A percentile compares a stretch with the other conserved stretches of the same genome.
Evolutionary conservation across 768 basidiomycete genomes (phyloP).

Genomic region (Termitomyces sp.): DNA sequence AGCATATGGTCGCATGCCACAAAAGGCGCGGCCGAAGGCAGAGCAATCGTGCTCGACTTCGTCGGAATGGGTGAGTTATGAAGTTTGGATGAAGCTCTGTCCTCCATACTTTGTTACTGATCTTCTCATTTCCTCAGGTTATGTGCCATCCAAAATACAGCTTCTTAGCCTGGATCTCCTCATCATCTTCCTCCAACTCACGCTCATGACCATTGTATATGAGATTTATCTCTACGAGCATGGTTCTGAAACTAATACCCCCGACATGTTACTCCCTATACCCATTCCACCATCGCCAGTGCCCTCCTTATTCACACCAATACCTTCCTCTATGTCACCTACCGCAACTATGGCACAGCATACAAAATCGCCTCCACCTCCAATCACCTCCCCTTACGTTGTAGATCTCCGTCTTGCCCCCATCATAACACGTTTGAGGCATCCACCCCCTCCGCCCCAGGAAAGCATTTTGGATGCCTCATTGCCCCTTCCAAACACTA

Average conservation of each 20-base stretch:
- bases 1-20: slow-evolving; percentile 59
- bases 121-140: slow-evolving; percentile 28
- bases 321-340: slow-evolving; percentile 15
- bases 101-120: not conserved
- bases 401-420: slow-evolving; percentile 56
- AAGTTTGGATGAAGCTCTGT: not conserved
- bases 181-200: slow-evolving; percentile 60
- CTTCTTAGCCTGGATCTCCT: slow-evolving; percentile 61
- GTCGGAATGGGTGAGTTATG: slow-evolving; percentile 62
- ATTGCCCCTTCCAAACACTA: slow-evolving; percentile 58
- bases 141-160: slow-evolving; percentile 58
- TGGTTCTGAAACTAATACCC: slow-evolving; percentile 29
- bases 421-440: slow-evolving; percentile 51
- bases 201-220: slow-evolving; percentile 65
- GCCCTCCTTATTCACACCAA: slow-evolving; percentile 19
- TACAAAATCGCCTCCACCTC: slow-evolving; percentile 19
- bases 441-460: slow-evolving; percentile 37
- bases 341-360: slow-evolving; percentile 15
- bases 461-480: slow-evolving; percentile 23
- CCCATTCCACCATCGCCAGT: slow-evolving; percentile 21
- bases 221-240: slow-evolving; percentile 45
- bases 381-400: slow-evolving; percentile 37
- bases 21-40: slow-evolving; percentile 46
- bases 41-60: slow-evolving; percentile 69
- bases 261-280: slow-evolving; percentile 31